Evolutionary conservation across 306 rosid species (phyloP).

Genomic region (Sicyos baderoa): DNA sequence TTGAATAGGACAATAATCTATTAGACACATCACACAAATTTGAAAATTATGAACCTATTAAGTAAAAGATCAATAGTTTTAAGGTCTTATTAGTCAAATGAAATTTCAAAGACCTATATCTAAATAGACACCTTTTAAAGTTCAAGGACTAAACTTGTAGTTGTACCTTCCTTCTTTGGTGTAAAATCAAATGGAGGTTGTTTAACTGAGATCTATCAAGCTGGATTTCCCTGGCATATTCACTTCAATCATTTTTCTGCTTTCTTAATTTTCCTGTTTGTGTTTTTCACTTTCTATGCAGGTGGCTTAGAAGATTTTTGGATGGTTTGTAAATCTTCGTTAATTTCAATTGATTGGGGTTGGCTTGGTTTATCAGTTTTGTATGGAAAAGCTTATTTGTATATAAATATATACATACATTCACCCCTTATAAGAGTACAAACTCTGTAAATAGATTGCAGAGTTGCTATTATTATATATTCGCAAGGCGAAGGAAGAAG

Average conservation of each 20-base stretch:
- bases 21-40: neutral
- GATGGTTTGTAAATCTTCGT: constrained; percentile 16
- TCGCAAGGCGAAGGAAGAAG: neutral
- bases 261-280: neutral
- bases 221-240: neutral
- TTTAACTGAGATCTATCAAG: neutral
- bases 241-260: neutral
- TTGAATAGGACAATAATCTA: neutral
- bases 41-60: neutral
- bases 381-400: constrained; percentile 10
- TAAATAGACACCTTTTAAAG: neutral
- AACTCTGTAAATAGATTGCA: constrained; percentile 16
- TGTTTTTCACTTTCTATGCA: constrained; percentile 4
- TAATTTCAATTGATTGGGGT: constrained; percentile 6
- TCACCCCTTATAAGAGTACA: neutral
- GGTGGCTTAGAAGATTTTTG: constrained; percentile 18
- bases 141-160: neutral
- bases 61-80: no score
- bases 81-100: neutral
- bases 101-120: neutral
- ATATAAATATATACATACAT: neutral
- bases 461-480: constrained; percentile 2
- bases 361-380: constrained; percentile 15
- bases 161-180: neutral
- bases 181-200: neutral